Evolutionary conservation across 805 yeast species (phyloP).

Genomic region (Ogataea chonburiensis): DNA sequence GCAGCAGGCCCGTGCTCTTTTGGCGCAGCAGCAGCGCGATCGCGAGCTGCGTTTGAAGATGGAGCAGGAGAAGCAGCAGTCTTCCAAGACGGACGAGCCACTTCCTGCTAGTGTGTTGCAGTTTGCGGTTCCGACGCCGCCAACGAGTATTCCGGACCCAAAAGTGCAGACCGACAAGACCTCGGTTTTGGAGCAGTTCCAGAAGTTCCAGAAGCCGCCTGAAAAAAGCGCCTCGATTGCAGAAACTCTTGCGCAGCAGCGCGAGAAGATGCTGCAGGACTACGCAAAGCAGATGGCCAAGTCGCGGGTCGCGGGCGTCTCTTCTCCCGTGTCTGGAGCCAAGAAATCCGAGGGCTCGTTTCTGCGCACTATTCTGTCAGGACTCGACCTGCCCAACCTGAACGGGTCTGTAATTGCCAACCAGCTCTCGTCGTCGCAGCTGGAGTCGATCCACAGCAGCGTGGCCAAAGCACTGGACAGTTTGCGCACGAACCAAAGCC

Average conservation of each 20-base stretch:
- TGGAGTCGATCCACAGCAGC: slow-evolving; percentile 17
- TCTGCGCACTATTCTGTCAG: slow-evolving; percentile 14
- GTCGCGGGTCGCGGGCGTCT: not conserved
- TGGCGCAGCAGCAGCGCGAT: slow-evolving; percentile 22
- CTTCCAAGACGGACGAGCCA: slow-evolving; percentile 4
- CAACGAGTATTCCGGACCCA: slow-evolving; percentile 14
- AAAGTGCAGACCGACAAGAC: slow-evolving; percentile 3
- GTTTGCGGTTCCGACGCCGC: slow-evolving; percentile 18
- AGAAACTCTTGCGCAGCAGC: slow-evolving; percentile 55
- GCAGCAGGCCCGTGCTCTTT: slow-evolving; percentile 18
- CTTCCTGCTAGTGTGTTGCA: slow-evolving; percentile 17
- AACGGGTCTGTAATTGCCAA: slow-evolving; percentile 11
- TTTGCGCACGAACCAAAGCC: slow-evolving; percentile 1
- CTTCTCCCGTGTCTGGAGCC: slow-evolving; percentile 3
- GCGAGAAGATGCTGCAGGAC: slow-evolving; percentile 40
- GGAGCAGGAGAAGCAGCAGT: slow-evolving; percentile 13
- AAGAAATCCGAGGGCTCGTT: slow-evolving; percentile 17
- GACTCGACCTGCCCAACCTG: slow-evolving; percentile 2
- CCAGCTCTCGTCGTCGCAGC: slow-evolving; percentile 14
- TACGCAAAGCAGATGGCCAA: slow-evolving; percentile 5
- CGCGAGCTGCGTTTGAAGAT: slow-evolving; percentile 16
- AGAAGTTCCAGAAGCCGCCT: slow-evolving; percentile 21
- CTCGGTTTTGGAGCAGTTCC: slow-evolving; percentile 19
- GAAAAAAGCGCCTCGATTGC: slow-evolving; percentile 50
- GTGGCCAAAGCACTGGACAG: slow-evolving; percentile 17